phyloP scores from a whole-genome alignment of 202 grass and related monocot species.

The Panicum virgatum region DNA sequence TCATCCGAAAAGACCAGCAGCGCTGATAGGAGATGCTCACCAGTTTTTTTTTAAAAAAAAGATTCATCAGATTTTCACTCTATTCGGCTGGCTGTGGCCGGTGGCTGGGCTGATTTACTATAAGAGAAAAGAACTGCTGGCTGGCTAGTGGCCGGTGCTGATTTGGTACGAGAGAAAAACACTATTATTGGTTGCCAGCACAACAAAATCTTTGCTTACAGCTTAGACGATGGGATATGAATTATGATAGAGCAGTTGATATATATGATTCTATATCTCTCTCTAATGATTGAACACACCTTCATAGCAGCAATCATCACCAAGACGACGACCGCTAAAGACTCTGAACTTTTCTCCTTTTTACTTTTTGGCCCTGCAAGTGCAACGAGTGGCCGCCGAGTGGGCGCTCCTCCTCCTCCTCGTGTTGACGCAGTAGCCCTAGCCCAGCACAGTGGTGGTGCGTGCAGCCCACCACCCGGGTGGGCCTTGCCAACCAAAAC shows the following conservation, averaged over 20 bases:
- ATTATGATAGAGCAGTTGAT: background rate
- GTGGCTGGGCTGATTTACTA: too few relatives aligned
- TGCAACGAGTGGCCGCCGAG: too few relatives aligned
- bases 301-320: background rate
- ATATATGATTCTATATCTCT: background rate
- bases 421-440: background rate
- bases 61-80: too few relatives aligned
- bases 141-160: too few relatives aligned
- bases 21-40: background rate
- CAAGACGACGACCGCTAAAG: background rate
- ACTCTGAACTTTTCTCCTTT: background rate
- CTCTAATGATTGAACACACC: slow-evolving; percentile 12
- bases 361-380: background rate
- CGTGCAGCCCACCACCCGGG: background rate
- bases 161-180: too few relatives aligned
- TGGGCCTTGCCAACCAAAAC: background rate
- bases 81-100: too few relatives aligned
- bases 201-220: too few relatives aligned
- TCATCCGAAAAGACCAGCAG: background rate
- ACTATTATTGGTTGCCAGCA: too few relatives aligned
- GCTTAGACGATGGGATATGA: background rate
- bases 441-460: background rate
- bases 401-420: too few relatives aligned
- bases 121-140: too few relatives aligned
- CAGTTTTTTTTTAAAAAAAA: too few relatives aligned